phyloP scores from a whole-genome alignment of 495 filamentous ascomycete genomes.

The Daldinia caldariorum region DNA sequence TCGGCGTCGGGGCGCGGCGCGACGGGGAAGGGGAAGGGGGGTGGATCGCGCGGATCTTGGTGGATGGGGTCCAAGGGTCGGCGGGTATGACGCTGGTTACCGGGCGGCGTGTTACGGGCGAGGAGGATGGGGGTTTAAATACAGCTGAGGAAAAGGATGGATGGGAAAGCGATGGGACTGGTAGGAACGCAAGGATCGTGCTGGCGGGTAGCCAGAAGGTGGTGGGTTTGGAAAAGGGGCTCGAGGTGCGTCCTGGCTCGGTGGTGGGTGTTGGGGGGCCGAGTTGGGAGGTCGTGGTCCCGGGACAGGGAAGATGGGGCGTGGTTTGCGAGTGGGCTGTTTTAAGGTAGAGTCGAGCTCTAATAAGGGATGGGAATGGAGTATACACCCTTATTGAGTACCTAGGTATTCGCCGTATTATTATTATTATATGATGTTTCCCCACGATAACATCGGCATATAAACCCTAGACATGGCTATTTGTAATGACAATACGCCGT shows the following conservation, averaged over 20 bases:
- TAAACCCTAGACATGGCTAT: no score
- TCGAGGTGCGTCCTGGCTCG: slow-evolving; percentile 41
- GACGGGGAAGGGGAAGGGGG: slow-evolving; percentile 15
- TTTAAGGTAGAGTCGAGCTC: slow-evolving; percentile 3
- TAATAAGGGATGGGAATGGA: no score
- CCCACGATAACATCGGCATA: no score
- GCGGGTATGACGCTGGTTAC: slow-evolving; percentile 61
- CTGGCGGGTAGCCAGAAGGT: slow-evolving; percentile 54
- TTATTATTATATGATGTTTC: no score
- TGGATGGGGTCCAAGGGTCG: slow-evolving; percentile 55
- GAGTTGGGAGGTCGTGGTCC: slow-evolving; percentile 56
- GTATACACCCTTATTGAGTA: no score
- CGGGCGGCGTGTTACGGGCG: slow-evolving; percentile 14
- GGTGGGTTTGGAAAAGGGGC: slow-evolving; percentile 38
- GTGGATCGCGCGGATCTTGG: slow-evolving; percentile 39
- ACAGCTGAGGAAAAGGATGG: neutral
- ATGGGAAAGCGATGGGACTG: neutral
- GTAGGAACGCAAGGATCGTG: slow-evolving; percentile 36
- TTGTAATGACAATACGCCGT: no score
- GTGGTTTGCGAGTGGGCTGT: slow-evolving; percentile 59
- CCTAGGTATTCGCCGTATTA: no score
- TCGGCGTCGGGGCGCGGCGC: slow-evolving; percentile 13
- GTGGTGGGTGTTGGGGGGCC: slow-evolving; percentile 53
- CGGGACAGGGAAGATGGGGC: slow-evolving; percentile 49
- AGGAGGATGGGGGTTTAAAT: neutral